These are phyloP conservation scores for Yarrowia keelungensis DNA, from an alignment of 805 yeast genomes.

Conservation along the genomic window DNA sequence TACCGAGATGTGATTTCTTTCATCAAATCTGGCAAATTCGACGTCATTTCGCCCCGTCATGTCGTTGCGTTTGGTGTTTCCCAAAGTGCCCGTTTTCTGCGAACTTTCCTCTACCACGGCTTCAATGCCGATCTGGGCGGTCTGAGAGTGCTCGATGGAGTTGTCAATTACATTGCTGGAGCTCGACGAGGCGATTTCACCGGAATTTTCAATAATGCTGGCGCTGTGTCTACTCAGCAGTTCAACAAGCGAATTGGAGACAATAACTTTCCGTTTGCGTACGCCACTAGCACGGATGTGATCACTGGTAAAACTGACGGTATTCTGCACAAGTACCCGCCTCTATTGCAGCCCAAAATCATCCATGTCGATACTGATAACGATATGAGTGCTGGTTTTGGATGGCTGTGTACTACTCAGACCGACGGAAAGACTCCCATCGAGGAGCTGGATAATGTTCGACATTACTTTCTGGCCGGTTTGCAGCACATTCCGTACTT, in stretches of 20 bases:
- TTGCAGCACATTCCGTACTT: constrained; percentile 26
- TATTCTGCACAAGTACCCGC: constrained; percentile 9
- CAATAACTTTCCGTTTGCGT: constrained; percentile 35
- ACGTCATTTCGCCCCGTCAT: neutral
- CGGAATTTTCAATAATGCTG: constrained; percentile 3
- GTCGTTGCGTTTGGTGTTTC: constrained; percentile 28
- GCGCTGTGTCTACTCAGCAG: constrained; percentile 36
- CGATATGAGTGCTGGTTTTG: constrained; percentile 34
- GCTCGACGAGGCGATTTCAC: constrained; percentile 35
- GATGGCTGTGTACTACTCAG: constrained; percentile 25
- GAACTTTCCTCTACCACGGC: constrained; percentile 31
- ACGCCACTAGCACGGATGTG: constrained; percentile 15
- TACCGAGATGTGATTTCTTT: constrained; percentile 15
- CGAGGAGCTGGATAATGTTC: constrained; percentile 18
- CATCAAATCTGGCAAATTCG: constrained; percentile 10
- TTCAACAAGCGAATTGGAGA: constrained; percentile 36
- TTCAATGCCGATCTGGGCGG: constrained; percentile 25
- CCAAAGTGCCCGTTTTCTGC: constrained; percentile 35
- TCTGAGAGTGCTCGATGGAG: constrained; percentile 26
- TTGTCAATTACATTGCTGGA: constrained; percentile 36
- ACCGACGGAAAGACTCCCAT: constrained; percentile 30
- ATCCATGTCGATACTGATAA: constrained; percentile 38
- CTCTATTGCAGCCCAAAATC: constrained; percentile 33
- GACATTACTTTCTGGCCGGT: constrained; percentile 35
- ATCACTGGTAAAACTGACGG: constrained; percentile 17